These are phyloP conservation scores for Diplodia intermedia DNA, from an alignment of 2,329 filamentous ascomycete genomes.

Conservation along the genomic window DNA sequence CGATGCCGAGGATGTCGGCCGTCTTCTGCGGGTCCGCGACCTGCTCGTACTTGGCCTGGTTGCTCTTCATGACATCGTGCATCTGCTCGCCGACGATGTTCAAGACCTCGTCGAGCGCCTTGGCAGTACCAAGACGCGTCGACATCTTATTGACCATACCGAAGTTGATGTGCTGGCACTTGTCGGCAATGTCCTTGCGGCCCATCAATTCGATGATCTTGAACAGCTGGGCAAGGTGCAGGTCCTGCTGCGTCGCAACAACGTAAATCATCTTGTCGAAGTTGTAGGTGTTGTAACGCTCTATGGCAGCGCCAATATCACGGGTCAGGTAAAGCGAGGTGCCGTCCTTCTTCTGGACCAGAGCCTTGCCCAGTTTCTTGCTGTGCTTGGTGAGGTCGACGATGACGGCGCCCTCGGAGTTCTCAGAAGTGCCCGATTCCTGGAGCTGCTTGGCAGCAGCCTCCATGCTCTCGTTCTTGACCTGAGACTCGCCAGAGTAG, in stretches of 20 bases:
- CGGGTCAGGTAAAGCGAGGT: slow-evolving; percentile 73
- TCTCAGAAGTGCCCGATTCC: slow-evolving; percentile 66
- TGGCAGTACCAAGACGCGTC: slow-evolving; percentile 63
- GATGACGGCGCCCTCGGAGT: slow-evolving; percentile 70
- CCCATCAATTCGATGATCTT: slow-evolving; percentile 69
- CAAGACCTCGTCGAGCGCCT: slow-evolving; percentile 58
- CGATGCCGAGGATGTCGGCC: slow-evolving; percentile 90
- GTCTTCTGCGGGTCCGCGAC: slow-evolving; percentile 81
- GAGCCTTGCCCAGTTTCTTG: slow-evolving; percentile 71
- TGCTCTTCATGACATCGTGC: slow-evolving; percentile 96
- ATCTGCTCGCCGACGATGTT: slow-evolving; percentile 82
- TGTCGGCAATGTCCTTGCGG: slow-evolving; percentile 63
- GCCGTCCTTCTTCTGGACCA: slow-evolving; percentile 71
- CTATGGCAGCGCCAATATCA: slow-evolving; percentile 70
- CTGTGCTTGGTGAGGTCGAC: slow-evolving; percentile 74
- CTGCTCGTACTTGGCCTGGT: slow-evolving; percentile 87
- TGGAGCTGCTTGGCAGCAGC: slow-evolving; percentile 65
- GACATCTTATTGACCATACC: slow-evolving; percentile 72
- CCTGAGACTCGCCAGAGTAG: slow-evolving; percentile 73
- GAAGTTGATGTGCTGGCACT: slow-evolving; percentile 70
- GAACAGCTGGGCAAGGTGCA: slow-evolving; percentile 70
- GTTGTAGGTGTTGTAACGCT: slow-evolving; percentile 66
- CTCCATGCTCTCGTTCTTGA: slow-evolving; percentile 67
- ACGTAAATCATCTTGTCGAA: slow-evolving; percentile 75
- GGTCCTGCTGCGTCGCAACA: slow-evolving; percentile 68